Evolutionary conservation across 139 green algal species (phyloP), one percentile per base, ranked within the genome.

Genomic region (Volvox africanus): DNA sequence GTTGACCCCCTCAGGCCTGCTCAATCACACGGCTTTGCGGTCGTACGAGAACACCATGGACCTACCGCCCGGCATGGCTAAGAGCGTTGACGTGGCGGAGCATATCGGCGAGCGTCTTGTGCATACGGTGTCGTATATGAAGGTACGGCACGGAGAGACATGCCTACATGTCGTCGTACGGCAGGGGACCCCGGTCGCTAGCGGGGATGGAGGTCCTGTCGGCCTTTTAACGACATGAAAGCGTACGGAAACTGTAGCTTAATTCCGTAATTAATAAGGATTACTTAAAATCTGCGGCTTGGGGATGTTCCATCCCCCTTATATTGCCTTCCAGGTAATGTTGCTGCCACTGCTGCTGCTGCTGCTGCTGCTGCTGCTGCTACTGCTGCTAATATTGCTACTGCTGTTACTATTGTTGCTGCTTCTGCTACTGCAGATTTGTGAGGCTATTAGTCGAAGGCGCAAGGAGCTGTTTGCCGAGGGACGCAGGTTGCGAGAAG

Each of bases 41-140:
- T 16, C 36, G 50, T 24, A 37, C 36, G 67, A 67, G 0, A 61
- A 65, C 33, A n/a, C 62, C 14, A 32, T 30, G 44, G 82, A 88
- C 12, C 32, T 89, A 36, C 83, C 83, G 0, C 19, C 35, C 1
- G 83, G 83, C 67, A 80, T 89, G 67, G 24, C 67, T 2, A 6
- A 33, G 24, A 69, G 35, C 14, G n/a, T 33, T 21, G 35, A 80
- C 67, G 36, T 44, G 67, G 83, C 26, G 33, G 83, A 89, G 61
- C 5, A 28, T 1, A 36, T 89, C 20, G 67, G 67, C 26, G 32
- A 44, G 9, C 35, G 83, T 5, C 32, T 89, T 6, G 71, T 80
- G 32, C 65, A 89, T 20, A 73, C 78, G 26, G 69, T 89, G 30
- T 80, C 69, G 17, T 89, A 89, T 71, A 89, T 89, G 69, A 33